Conservation (phyloP, 129 eudicot genomes). For the Escallonia herrerae region DNA sequence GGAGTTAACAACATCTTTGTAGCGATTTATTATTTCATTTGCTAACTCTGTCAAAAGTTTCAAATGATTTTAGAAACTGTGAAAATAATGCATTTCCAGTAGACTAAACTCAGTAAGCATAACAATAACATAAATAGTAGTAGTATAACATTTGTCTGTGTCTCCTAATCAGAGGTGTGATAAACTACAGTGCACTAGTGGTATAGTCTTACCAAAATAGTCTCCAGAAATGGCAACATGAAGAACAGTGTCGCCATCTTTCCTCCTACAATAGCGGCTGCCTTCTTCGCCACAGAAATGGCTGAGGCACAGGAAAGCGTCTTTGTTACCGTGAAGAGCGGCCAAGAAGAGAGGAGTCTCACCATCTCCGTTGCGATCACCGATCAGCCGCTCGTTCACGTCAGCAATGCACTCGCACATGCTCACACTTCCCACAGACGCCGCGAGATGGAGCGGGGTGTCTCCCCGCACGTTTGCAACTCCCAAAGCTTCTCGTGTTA, state of each 20-base stretch:
- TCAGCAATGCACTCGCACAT: slow-evolving; percentile 1
- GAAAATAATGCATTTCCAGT: no score
- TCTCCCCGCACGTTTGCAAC: no score
- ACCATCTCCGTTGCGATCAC: slow-evolving; percentile 2
- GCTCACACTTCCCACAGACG: no score
- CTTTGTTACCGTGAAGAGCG: slow-evolving; percentile 4
- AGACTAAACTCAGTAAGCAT: no score
- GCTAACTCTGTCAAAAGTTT: no score
- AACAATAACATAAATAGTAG: background rate
- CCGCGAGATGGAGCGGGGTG: no score
- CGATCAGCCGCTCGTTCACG: background rate
- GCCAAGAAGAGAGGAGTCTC: slow-evolving; percentile 19
- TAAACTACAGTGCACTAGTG: background rate
- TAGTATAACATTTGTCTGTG: background rate
- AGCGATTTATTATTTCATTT: no score
- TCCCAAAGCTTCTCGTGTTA: no score
- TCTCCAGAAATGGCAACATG: slow-evolving; percentile 16
- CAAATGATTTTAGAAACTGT: no score
- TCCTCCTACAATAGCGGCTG: background rate
- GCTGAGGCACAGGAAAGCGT: slow-evolving; percentile 9
- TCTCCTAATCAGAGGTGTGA: background rate
- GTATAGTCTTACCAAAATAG: slow-evolving; percentile 13
- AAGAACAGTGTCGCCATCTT: slow-evolving; percentile 14
- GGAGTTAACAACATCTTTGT: no score
- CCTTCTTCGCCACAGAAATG: background rate